Evolutionary conservation across 805 yeast genomes (phyloP), one percentile per base, ranked within the genome.

Genomic region (Komagataella mondaviorum): DNA sequence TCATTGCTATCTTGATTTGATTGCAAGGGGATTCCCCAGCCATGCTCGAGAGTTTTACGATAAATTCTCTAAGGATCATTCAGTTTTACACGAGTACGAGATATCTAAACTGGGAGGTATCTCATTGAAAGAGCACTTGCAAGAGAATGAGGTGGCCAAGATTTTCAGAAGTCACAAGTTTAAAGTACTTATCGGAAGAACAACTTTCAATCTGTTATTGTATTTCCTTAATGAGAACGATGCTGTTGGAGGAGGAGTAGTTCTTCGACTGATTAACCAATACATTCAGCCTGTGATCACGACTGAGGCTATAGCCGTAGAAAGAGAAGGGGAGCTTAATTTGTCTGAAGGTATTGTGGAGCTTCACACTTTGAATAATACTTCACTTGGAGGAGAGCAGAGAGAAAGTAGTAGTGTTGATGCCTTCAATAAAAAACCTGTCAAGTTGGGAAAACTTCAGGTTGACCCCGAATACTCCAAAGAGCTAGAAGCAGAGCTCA

Each of bases 181-280:
- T 66, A 73, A 78, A 51, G 72, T 91, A 6, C 76, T 78, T 46
- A 80, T 91, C 48, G 84, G 96, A 12, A 82, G 86, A 55, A 89
- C 96, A 1, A 80, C 95, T 4, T 75, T 91, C 61, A 93, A 89
- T 63, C 69, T 91, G 57, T 74, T 93, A 56, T 71, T 93, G 51
- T 87, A 88, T 63, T 91, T 89, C 58, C 67, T 93, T 51, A 95
- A 88, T 63, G 97, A 91, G 61, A 88, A 89, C 63, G 97, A 89
- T 65, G 84, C 85, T 7, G 82, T 83, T 51, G 98, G 98, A 46
- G 98, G 98, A 2, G 84, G 90, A 2, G 77, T 91, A 44, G 72
- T 91, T 51, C 87, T 93, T 48, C 73, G 96, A 57, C 75, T 88
- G 49, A 82, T 93, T 55, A 93, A 93, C 69, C 90, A 88, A 67